Evolutionary conservation across 2,329 filamentous ascomycete species (phyloP).

Genomic region (Cercospora sojina): DNA sequence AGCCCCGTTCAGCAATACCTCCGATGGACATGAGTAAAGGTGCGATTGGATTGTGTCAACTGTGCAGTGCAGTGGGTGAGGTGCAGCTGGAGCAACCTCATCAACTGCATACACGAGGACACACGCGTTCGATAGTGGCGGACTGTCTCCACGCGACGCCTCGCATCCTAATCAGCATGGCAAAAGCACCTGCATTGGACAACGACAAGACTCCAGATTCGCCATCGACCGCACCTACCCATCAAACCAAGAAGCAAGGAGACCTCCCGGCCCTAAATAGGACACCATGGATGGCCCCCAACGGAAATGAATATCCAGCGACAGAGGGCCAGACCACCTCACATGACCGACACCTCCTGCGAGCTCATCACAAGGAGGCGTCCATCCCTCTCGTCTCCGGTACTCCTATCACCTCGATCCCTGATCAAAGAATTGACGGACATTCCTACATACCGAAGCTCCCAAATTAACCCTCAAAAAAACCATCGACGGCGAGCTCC

Average conservation of each 20-base stretch:
- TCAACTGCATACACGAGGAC: not conserved
- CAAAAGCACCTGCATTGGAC: not conserved
- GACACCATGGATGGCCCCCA: not conserved
- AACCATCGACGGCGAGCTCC: conserved; percentile 2
- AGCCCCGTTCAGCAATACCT: not conserved
- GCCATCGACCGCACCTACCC: not conserved
- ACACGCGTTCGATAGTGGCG: not conserved
- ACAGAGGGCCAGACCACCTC: not conserved
- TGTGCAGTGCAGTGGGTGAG: not conserved
- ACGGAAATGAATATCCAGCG: not conserved
- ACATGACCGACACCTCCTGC: conserved; percentile 1
- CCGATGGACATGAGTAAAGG: not conserved
- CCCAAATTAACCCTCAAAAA: not conserved
- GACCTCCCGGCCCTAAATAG: not conserved
- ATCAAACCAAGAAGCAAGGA: not conserved
- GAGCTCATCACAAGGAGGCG: conserved; percentile 1
- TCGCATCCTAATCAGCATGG: not conserved
- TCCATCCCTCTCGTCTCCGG: not conserved
- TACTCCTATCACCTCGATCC: not conserved
- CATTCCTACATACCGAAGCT: not conserved
- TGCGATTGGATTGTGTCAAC: not conserved
- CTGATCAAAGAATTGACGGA: not conserved
- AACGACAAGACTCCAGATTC: not conserved
- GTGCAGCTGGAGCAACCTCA: not conserved
- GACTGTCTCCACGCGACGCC: not conserved